Evolutionary conservation across 2,329 filamentous ascomycete genomes (phyloP).

Genomic region (Cladophialophora exuberans): DNA sequence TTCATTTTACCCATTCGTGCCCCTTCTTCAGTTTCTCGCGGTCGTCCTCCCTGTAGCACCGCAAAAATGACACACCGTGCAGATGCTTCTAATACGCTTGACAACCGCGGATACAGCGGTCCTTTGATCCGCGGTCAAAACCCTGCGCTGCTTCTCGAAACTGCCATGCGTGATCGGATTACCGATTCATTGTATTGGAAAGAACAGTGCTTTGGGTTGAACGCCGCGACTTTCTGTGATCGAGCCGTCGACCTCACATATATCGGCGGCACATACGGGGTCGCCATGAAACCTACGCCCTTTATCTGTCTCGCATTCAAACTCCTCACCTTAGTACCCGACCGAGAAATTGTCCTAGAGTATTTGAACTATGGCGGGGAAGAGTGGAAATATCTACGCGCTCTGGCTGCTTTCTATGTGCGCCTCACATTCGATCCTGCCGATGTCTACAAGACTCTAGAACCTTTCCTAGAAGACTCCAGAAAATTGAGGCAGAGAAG

Average conservation of each 20-base stretch:
- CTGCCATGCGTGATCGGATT: conserved; percentile 92
- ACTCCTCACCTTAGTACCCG: conserved; percentile 82
- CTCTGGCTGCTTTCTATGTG: conserved; percentile 91
- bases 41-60: background rate
- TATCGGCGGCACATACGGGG: conserved; percentile 86
- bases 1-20: background rate
- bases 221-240: conserved; percentile 78
- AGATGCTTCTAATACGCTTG: conserved; percentile 76
- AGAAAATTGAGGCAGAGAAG: conserved; percentile 80
- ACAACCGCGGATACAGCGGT: conserved; percentile 82
- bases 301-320: conserved; percentile 96
- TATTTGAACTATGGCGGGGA: conserved; percentile 80
- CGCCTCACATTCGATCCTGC: conserved; percentile 80
- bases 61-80: conserved; percentile 66
- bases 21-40: no score
- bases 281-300: conserved; percentile 79
- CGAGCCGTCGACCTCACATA: conserved; percentile 83
- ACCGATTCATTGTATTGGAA: conserved; percentile 97
- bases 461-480: conserved; percentile 79
- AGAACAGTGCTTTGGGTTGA: conserved; percentile 96
- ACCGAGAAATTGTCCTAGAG: conserved; percentile 74
- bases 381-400: conserved; percentile 82
- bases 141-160: conserved; percentile 94
- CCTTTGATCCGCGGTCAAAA: conserved; percentile 85
- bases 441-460: conserved; percentile 77